Conservation (phyloP, 139 green algal species). For the Gonium pectorale region DNA sequence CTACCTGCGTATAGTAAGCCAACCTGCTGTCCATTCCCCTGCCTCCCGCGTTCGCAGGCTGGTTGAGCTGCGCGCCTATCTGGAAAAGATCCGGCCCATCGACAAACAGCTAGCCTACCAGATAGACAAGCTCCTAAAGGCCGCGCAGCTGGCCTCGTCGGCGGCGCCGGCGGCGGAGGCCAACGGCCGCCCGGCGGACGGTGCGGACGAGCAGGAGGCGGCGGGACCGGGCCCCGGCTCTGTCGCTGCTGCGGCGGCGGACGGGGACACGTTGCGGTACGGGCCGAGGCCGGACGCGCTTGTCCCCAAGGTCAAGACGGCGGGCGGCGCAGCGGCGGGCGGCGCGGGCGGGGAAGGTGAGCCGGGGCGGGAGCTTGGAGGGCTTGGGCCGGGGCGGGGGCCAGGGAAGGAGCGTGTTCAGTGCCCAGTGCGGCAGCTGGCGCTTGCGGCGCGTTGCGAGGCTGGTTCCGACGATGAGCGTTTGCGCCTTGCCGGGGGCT, state of each 20-base stretch:
- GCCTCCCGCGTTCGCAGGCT: too few relatives aligned
- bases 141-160: slow-evolving; percentile 54
- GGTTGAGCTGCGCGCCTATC: slow-evolving; percentile 71
- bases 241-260: slow-evolving; percentile 25
- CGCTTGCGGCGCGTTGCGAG: too few relatives aligned
- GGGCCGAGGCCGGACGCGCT: slow-evolving; percentile 83
- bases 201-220: neutral
- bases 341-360: slow-evolving; percentile 10
- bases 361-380: neutral
- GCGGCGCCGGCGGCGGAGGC: slow-evolving; percentile 42
- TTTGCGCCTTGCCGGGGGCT: too few relatives aligned
- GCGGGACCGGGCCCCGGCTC: slow-evolving; percentile 10
- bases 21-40: too few relatives aligned
- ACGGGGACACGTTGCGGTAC: slow-evolving; percentile 57
- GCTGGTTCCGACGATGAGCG: too few relatives aligned
- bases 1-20: too few relatives aligned
- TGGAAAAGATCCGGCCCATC: slow-evolving; percentile 94
- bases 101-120: slow-evolving; percentile 97
- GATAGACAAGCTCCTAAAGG: slow-evolving; percentile 94
- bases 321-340: slow-evolving; percentile 16
- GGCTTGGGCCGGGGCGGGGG: too few relatives aligned
- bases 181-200: neutral
- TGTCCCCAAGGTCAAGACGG: slow-evolving; percentile 64
- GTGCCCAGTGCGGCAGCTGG: too few relatives aligned
- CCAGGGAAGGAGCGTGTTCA: too few relatives aligned